Evolutionary conservation across 208 protist genomes (phyloP), one percentile per base, ranked within the genome.

Genomic region (Acanthamoeba rhysodes): DNA sequence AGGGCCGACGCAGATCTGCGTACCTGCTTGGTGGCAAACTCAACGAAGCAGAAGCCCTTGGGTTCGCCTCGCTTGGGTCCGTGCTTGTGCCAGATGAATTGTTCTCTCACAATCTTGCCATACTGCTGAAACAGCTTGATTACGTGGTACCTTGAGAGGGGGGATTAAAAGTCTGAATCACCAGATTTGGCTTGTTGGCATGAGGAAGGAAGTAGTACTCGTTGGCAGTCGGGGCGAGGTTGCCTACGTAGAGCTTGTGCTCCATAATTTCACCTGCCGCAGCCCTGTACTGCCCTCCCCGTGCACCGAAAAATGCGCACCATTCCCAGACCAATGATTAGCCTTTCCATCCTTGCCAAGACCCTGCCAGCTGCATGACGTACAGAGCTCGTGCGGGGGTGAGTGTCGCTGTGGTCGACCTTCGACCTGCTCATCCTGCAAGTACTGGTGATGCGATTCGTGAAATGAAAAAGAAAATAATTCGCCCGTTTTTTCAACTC

Each of bases 71-170:
- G 55, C 64, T 57, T 68, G 20, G 87, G 87, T 27, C 87, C 87
- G 14, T 68, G 59, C 87, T 93, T 93, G 59, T 93, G 87, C 87
- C 87, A 93, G n/a, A 93, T 76, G 45, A 93, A 93, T 37, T 93
- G 87, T 27, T 93, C 87, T 24, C 59, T 41, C 59, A 93, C 87
- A 34, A 93, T 93, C 62, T 20, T 93, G 87, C 87, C 87, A 37
- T 57, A 93, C 32, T 45, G 53, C 87, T 50, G 62, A 57, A 93
- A 93, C 18, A 93, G 64, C n/a, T 93, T 93, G 45, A 93, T 68
- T 7, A 93, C 66, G 62, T 93, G 87, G 41, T 93, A 93, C 41
- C 87, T 93, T 32, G 12, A 2, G 66, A 29, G 6, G 12, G 24
- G 62, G 6, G 32, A 78, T 27, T 32, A 8, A 10, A 20, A 45